phyloP scores from a whole-genome alignment of 2,329 filamentous ascomycete species.

The Mycosphaerella arachidis region DNA sequence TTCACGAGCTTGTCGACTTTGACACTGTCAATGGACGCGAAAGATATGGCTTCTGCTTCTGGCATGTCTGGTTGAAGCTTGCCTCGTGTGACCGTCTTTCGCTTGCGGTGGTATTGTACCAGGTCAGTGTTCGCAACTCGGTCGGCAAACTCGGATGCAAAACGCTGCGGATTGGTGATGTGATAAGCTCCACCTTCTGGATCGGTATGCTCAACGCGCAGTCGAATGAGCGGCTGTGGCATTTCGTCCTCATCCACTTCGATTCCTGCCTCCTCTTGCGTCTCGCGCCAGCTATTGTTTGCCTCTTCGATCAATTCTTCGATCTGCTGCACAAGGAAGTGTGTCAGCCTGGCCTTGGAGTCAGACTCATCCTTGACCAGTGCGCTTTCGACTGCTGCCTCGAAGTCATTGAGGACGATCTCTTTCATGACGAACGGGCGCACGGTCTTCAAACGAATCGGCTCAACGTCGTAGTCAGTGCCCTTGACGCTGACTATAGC shows the following conservation, averaged over 20 bases:
- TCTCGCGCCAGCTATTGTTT: slow-evolving; percentile 70
- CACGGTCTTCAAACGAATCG: slow-evolving; percentile 79
- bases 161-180: slow-evolving; percentile 90
- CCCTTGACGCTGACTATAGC: slow-evolving; percentile 80
- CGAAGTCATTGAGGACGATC: slow-evolving; percentile 70
- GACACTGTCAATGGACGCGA: slow-evolving; percentile 58
- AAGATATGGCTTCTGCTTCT: slow-evolving; percentile 56
- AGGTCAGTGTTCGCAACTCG: slow-evolving; percentile 92
- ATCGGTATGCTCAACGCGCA: slow-evolving; percentile 86
- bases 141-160: slow-evolving; percentile 87
- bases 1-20: slow-evolving; percentile 85
- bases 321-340: slow-evolving; percentile 70
- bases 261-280: slow-evolving; percentile 57
- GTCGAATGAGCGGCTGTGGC: slow-evolving; percentile 74
- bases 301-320: slow-evolving; percentile 85
- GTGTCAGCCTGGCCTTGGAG: slow-evolving; percentile 66
- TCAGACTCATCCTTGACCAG: slow-evolving; percentile 59
- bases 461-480: slow-evolving; percentile 72
- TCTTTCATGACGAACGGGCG: slow-evolving; percentile 87
- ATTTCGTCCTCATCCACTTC: slow-evolving; percentile 52
- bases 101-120: slow-evolving; percentile 87
- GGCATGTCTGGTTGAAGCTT: slow-evolving; percentile 56
- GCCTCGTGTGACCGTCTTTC: slow-evolving; percentile 52
- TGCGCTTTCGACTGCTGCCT: slow-evolving; percentile 70
- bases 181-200: slow-evolving; percentile 82